A percentile compares a stretch with the other conserved stretches of the same genome.
phyloP scores from a whole-genome alignment of 495 filamentous ascomycete genomes.

The Rostrohypoxylon terebratum region DNA sequence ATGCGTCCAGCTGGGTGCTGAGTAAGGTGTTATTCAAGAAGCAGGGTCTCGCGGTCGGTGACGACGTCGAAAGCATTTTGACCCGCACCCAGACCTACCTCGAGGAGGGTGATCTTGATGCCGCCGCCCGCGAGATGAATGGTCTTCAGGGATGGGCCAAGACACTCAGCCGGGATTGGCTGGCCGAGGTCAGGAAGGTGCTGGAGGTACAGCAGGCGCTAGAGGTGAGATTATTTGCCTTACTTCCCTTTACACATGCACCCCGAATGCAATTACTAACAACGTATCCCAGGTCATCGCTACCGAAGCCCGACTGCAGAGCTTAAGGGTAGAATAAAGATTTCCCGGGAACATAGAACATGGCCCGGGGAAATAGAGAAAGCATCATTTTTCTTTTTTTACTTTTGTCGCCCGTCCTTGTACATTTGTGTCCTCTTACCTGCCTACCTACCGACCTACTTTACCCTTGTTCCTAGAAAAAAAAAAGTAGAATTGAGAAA shows the following conservation, averaged over 20 bases:
- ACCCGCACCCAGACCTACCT: slow-evolving; percentile 86
- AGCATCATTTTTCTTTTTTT: slow-evolving; percentile 41
- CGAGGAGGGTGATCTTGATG: slow-evolving; percentile 92
- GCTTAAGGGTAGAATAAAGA: slow-evolving; percentile 65
- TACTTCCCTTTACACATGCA: slow-evolving; percentile 6
- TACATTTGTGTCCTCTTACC: slow-evolving; percentile 39
- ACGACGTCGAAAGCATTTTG: slow-evolving; percentile 95
- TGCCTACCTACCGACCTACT: slow-evolving; percentile 13
- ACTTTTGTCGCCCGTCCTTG: slow-evolving; percentile 40
- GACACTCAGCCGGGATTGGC: slow-evolving; percentile 91
- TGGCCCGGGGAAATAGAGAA: slow-evolving; percentile 11
- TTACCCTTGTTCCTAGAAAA: slow-evolving; percentile 23
- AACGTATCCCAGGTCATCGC: slow-evolving; percentile 61
- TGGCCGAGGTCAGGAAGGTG: slow-evolving; percentile 85
- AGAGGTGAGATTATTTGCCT: slow-evolving; percentile 73
- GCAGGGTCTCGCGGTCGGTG: slow-evolving; percentile 82
- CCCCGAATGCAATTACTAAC: slow-evolving; percentile 11
- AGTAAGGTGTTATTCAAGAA: slow-evolving; percentile 96
- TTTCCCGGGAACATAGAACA: not conserved
- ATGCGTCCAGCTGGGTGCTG: slow-evolving; percentile 86
- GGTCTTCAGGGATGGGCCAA: slow-evolving; percentile 91
- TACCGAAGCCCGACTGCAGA: slow-evolving; percentile 71
- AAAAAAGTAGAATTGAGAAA: slow-evolving; percentile 19
- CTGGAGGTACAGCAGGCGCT: slow-evolving; percentile 96
- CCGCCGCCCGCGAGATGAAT: slow-evolving; percentile 95